These are phyloP conservation scores for Clarireedia homoeocarpa DNA, from an alignment of 2,329 filamentous ascomycete species.

Conservation along the genomic window DNA sequence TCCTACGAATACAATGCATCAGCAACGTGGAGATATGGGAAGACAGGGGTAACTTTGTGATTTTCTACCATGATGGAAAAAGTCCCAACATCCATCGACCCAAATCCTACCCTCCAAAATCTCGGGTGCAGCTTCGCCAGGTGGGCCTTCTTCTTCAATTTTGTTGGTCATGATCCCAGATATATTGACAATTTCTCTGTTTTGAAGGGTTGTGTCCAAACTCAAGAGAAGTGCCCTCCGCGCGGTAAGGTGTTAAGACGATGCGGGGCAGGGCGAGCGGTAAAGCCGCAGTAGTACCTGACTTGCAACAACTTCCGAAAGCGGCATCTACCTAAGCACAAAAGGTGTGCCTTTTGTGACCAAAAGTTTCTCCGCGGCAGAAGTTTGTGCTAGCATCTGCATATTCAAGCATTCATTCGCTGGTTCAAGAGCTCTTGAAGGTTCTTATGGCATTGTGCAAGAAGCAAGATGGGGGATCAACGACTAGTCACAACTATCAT, in stretches of 20 bases:
- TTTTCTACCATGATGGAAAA: constrained; percentile 83
- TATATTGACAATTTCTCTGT: neutral
- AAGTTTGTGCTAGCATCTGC: constrained; percentile 1
- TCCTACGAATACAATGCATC: constrained; percentile 41
- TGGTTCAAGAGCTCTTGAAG: neutral
- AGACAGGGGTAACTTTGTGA: neutral
- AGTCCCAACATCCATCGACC: constrained; percentile 99
- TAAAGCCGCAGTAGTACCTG: neutral
- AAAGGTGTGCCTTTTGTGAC: neutral
- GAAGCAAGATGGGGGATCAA: neutral
- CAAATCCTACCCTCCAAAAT: constrained; percentile 67
- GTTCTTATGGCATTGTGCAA: neutral
- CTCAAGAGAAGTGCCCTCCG: neutral
- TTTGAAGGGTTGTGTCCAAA: neutral
- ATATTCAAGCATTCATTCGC: constrained; percentile 1
- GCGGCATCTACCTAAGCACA: neutral
- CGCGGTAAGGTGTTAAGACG: neutral
- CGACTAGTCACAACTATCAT: neutral
- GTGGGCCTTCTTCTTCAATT: constrained; percentile 19
- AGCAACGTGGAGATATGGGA: neutral
- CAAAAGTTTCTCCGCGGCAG: neutral
- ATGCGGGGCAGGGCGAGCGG: neutral
- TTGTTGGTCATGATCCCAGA: constrained; percentile 10
- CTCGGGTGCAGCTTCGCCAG: constrained; percentile 26
- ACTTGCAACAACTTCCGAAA: neutral